Percentiles rank a stretch among this genome's conserved stretches.
Evolutionary conservation across 2,329 filamentous ascomycete species (phyloP).

Genomic region (Fusarium tjaetaba): DNA sequence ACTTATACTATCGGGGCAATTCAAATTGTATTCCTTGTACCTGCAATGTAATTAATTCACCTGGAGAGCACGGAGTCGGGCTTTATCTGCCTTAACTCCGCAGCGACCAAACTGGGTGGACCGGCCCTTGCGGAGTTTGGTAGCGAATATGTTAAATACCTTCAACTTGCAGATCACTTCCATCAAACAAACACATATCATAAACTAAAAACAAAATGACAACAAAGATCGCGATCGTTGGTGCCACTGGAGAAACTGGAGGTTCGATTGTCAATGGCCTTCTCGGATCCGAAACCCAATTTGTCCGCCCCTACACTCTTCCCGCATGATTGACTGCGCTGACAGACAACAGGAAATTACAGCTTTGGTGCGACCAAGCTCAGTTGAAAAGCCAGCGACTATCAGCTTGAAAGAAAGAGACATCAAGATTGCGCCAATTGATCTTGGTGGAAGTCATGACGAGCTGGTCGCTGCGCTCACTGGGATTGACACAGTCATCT

Average conservation of each 20-base stretch:
- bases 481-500: slow-evolving; percentile 57
- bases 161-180: not conserved
- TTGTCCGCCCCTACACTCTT: slow-evolving; percentile 30
- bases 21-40: not conserved
- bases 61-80: not conserved
- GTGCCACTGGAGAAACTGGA: slow-evolving; percentile 57
- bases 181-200: not conserved
- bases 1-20: not conserved
- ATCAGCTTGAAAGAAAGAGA: slow-evolving; percentile 53
- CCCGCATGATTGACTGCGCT: not conserved
- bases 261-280: slow-evolving; percentile 52
- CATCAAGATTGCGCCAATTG: slow-evolving; percentile 54
- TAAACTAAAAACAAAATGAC: not conserved
- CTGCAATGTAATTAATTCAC: not conserved
- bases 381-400: slow-evolving; percentile 57
- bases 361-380: slow-evolving; percentile 58
- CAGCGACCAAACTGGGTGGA: not conserved
- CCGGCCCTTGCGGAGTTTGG: not conserved
- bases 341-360: slow-evolving; percentile 51
- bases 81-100: not conserved
- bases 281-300: slow-evolving; percentile 43
- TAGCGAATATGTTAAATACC: not conserved
- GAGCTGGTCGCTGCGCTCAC: slow-evolving; percentile 53
- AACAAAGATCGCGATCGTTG: slow-evolving; percentile 47
- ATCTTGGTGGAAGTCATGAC: slow-evolving; percentile 54